Evolutionary conservation across 202 grass and related monocot species (phyloP).

Genomic region (Setaria viridis): DNA sequence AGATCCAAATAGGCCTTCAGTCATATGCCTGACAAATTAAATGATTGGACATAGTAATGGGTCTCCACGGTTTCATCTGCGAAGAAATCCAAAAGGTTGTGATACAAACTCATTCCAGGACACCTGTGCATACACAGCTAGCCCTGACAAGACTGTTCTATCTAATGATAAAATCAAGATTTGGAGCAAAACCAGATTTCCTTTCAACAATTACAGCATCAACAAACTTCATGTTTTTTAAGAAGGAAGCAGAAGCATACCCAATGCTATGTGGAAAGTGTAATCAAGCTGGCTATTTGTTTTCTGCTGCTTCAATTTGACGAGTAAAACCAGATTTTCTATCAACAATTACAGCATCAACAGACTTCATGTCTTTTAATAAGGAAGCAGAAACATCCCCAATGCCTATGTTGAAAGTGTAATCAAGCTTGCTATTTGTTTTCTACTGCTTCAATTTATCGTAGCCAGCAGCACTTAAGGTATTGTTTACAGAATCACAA

Average conservation of each 20-base stretch:
- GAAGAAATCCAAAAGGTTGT: no score
- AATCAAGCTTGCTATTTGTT: constrained; percentile 68
- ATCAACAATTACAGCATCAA: constrained; percentile 59
- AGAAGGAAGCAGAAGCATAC: constrained; percentile 34
- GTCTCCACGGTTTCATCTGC: no score
- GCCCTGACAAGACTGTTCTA: constrained; percentile 51
- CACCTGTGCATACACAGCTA: constrained; percentile 67
- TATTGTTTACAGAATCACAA: constrained; percentile 46
- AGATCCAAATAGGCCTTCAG: no score
- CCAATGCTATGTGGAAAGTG: no score
- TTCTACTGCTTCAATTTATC: constrained; percentile 65
- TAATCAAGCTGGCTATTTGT: no score
- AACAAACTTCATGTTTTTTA: constrained; percentile 66
- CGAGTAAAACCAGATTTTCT: constrained; percentile 47
- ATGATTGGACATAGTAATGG: no score
- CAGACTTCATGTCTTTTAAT: constrained; percentile 61
- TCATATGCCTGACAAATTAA: no score
- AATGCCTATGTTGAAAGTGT: constrained; percentile 37
- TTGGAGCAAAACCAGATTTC: constrained; percentile 45
- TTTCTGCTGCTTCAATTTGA: no score
- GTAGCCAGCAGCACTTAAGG: constrained; percentile 59
- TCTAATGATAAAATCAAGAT: constrained; percentile 37
- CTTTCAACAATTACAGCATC: constrained; percentile 60
- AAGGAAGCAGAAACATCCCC: constrained; percentile 40
- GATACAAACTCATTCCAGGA: no score